Percentiles rank a stretch among this genome's conserved stretches.
phyloP scores from a whole-genome alignment of 352 stramenopile species.

The Pythium aquatile region DNA sequence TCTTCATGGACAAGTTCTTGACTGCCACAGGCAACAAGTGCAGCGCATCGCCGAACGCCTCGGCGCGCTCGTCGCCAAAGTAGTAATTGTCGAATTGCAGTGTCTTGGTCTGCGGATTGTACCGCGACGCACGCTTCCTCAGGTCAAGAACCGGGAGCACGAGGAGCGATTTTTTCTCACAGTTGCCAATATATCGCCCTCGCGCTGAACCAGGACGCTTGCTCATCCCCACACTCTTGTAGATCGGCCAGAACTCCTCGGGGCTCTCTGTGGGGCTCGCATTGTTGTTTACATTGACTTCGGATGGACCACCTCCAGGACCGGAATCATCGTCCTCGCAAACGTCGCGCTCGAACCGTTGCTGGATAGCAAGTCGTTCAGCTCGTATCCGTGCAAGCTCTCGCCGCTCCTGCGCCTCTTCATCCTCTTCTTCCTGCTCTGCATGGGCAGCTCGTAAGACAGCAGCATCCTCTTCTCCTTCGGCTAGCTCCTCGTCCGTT shows the following conservation, averaged over 20 bases:
- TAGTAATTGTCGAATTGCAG: slow-evolving; percentile 77
- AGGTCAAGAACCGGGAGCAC: slow-evolving; percentile 67
- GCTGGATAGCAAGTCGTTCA: slow-evolving; percentile 6
- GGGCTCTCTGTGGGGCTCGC: not conserved
- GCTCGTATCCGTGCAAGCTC: not conserved
- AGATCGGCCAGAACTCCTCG: slow-evolving; percentile 56
- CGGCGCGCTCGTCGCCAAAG: slow-evolving; percentile 62
- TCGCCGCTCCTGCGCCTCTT: not conserved
- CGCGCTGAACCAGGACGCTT: slow-evolving; percentile 49
- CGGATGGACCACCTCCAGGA: not conserved
- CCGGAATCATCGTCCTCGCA: slow-evolving; percentile 27
- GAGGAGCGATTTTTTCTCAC: slow-evolving; percentile 55
- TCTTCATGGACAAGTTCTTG: slow-evolving; percentile 69
- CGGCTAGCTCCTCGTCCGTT: not conserved
- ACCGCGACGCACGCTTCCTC: slow-evolving; percentile 36
- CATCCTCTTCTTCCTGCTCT: slow-evolving; percentile 9
- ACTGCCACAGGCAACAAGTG: slow-evolving; percentile 54
- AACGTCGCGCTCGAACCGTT: slow-evolving; percentile 53
- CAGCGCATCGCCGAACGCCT: slow-evolving; percentile 58
- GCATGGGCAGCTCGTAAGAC: not conserved
- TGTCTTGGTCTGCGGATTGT: slow-evolving; percentile 37
- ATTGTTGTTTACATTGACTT: not conserved
- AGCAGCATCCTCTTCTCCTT: not conserved
- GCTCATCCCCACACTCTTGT: slow-evolving; percentile 41
- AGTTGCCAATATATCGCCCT: slow-evolving; percentile 59